Conservation (phyloP, 2,329 filamentous ascomycete species). For the Lachnellula hyalina region DNA sequence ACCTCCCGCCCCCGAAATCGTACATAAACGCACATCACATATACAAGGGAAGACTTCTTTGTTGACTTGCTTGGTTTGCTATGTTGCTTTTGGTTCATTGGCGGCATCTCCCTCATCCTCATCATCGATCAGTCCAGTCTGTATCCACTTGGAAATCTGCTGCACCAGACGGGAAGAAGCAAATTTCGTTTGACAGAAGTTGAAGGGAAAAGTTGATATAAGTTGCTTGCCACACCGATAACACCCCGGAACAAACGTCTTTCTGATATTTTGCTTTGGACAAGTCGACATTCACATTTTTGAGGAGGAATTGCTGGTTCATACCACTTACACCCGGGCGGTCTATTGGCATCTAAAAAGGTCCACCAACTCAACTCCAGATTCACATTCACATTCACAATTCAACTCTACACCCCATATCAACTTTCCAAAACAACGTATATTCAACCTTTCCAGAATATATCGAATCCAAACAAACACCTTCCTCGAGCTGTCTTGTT, state of each 20-base stretch:
- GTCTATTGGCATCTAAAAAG: background rate
- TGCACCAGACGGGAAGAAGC: background rate
- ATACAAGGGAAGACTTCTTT: background rate
- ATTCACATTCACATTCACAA: background rate
- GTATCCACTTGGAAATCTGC: background rate
- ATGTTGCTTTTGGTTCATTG: background rate
- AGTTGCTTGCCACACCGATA: background rate
- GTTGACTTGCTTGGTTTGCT: slow-evolving; percentile 4
- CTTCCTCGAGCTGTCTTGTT: background rate
- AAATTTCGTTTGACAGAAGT: background rate
- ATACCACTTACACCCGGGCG: background rate
- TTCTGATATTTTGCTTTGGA: background rate
- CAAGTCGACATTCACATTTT: background rate
- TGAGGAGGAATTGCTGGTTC: background rate
- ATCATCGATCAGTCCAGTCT: background rate
- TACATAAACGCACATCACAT: background rate
- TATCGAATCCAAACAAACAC: background rate
- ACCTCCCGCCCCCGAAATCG: background rate
- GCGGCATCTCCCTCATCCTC: background rate
- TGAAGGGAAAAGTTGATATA: background rate
- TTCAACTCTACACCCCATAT: background rate
- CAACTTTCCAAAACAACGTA: background rate
- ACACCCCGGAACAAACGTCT: background rate
- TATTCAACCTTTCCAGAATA: background rate
- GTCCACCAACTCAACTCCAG: background rate